phyloP scores from a whole-genome alignment of 2,329 filamentous ascomycete genomes.

The Clonostachys byssicola region DNA sequence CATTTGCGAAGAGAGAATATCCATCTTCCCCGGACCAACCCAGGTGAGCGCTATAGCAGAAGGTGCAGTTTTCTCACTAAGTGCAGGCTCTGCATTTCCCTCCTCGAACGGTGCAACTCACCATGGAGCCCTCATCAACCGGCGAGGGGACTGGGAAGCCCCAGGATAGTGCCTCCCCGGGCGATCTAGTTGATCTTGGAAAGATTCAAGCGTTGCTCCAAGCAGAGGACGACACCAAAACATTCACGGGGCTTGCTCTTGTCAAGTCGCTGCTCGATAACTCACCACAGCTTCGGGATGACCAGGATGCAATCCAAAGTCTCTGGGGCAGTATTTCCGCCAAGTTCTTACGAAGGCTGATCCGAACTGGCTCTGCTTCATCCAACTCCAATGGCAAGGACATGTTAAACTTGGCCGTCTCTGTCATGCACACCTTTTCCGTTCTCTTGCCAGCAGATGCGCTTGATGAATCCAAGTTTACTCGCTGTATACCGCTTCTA shows the following conservation, averaged over 20 bases:
- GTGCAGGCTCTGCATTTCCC: too few relatives aligned
- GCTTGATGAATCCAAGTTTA: conserved; percentile 38
- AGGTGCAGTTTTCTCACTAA: too few relatives aligned
- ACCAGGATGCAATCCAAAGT: conserved; percentile 35
- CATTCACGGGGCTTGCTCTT: conserved; percentile 64
- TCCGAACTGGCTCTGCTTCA: conserved; percentile 45
- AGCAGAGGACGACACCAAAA: conserved; percentile 56
- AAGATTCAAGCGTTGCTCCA: conserved; percentile 52
- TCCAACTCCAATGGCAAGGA: conserved; percentile 36
- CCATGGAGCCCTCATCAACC: too few relatives aligned
- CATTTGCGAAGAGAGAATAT: too few relatives aligned
- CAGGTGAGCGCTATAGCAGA: too few relatives aligned
- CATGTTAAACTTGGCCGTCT: conserved; percentile 60
- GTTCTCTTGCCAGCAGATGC: conserved; percentile 47
- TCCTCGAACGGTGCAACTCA: too few relatives aligned
- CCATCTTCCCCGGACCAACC: too few relatives aligned
- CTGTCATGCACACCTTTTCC: conserved; percentile 59
- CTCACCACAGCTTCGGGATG: conserved; percentile 42
- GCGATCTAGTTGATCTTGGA: conserved; percentile 19
- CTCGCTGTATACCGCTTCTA: conserved; percentile 48
- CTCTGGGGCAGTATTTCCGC: conserved; percentile 58
- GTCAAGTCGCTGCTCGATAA: conserved; percentile 64
- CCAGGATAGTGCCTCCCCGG: too few relatives aligned
- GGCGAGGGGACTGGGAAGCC: too few relatives aligned
- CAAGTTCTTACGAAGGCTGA: conserved; percentile 60